phyloP scores from a whole-genome alignment of 1,284 basidiomycete species.

The Pyrrhoderma lamaoense region DNA sequence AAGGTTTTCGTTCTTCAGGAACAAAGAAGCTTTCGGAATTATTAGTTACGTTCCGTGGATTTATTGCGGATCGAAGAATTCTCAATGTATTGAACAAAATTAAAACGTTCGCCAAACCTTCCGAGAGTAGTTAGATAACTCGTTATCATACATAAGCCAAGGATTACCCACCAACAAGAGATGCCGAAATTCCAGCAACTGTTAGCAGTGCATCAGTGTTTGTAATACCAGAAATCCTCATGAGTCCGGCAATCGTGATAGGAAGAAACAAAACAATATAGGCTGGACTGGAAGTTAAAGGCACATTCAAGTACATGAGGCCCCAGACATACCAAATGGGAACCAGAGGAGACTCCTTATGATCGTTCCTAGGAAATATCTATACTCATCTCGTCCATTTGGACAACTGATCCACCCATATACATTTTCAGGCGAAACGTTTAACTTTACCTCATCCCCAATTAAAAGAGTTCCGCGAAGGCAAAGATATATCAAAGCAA shows the following conservation, averaged over 20 bases:
- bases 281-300: not conserved
- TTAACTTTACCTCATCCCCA: conserved; percentile 39
- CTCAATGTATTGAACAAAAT: conserved; percentile 63
- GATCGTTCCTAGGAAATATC: conserved; percentile 50
- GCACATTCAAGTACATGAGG: not conserved
- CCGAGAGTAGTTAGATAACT: conserved; percentile 4
- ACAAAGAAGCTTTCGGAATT: conserved; percentile 16
- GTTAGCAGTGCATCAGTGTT: conserved; percentile 14
- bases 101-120: conserved; percentile 55
- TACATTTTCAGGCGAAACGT: conserved; percentile 36
- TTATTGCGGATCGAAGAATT: conserved; percentile 49
- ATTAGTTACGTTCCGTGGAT: not conserved
- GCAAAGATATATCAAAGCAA: conserved; percentile 49
- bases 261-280: conserved; percentile 15
- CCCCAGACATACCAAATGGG: conserved; percentile 38
- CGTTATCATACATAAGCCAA: not conserved
- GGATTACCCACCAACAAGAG: conserved; percentile 11
- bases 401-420: conserved; percentile 30
- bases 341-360: conserved; percentile 64
- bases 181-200: conserved; percentile 23
- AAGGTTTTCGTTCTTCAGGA: conserved; percentile 14
- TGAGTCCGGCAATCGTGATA: conserved; percentile 15
- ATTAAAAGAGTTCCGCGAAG: conserved; percentile 45
- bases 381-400: conserved; percentile 40
- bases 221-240: conserved; percentile 9